Percentiles rank a stretch among this genome's conserved stretches.
These are phyloP conservation scores for Termitomyces sp. DNA, from an alignment of 768 basidiomycete species.

Conservation along the genomic window DNA sequence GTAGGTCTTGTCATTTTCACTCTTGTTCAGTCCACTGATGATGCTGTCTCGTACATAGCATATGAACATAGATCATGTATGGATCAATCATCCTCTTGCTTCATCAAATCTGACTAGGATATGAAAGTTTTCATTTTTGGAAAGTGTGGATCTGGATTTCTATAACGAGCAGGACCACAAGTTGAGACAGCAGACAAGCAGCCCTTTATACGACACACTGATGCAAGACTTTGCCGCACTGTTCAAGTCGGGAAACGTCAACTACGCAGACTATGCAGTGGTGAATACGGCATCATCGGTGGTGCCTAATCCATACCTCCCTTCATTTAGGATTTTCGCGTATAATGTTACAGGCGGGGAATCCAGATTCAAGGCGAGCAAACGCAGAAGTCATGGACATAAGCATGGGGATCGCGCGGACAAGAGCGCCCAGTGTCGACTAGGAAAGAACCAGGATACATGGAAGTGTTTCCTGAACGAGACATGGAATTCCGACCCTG, in stretches of 20 bases:
- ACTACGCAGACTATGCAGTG: constrained; percentile 64
- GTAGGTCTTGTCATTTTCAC: constrained; percentile 36
- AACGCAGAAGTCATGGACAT: constrained; percentile 40
- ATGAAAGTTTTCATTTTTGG: constrained; percentile 49
- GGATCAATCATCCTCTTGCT: constrained; percentile 2
- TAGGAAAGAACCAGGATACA: constrained; percentile 45
- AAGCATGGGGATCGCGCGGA: constrained; percentile 39
- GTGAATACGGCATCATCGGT: constrained; percentile 79
- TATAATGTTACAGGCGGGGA: constrained; percentile 60
- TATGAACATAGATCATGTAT: constrained; percentile 81
- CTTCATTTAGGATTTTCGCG: constrained; percentile 72
- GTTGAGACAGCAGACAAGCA: background rate
- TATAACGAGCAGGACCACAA: constrained; percentile 19
- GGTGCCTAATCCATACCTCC: constrained; percentile 83
- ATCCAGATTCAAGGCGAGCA: constrained; percentile 23
- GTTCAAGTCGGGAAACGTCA: constrained; percentile 43
- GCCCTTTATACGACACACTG: constrained; percentile 50
- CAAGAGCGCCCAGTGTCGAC: constrained; percentile 40
- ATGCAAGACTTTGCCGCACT: constrained; percentile 61
- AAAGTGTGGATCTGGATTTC: constrained; percentile 48
- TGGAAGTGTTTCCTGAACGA: constrained; percentile 61
- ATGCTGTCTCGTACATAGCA: constrained; percentile 35
- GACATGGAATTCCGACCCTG: constrained; percentile 54
- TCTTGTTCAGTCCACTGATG: constrained; percentile 22
- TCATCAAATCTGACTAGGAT: constrained; percentile 5